Percentiles rank a stretch among this genome's conserved stretches.
Evolutionary conservation across 202 grass and related monocot species (phyloP).

Genomic region (Schoenoplectus tabernaemontani): DNA sequence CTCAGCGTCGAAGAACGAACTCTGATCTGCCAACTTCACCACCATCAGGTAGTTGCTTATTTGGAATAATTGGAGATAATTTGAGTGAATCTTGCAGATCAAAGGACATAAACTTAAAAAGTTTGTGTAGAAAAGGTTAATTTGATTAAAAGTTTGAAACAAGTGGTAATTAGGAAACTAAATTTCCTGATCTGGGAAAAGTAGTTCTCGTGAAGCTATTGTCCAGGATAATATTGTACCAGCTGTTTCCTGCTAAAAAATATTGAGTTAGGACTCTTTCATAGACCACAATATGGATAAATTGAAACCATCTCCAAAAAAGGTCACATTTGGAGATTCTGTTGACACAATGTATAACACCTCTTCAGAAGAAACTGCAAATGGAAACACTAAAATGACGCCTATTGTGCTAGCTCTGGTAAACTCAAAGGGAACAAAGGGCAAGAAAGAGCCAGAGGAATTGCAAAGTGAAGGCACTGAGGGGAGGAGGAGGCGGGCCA

Average conservation of each 20-base stretch:
- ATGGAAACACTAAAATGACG: constrained; percentile 17
- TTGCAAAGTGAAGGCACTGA: constrained; percentile 9
- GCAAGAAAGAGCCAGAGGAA: constrained; percentile 15
- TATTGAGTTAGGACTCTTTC: not conserved
- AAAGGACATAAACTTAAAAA: not conserved
- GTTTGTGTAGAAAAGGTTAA: not conserved
- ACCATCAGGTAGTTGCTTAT: constrained; percentile 9
- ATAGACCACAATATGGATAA: not conserved
- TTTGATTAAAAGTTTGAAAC: not conserved
- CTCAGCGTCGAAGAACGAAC: not conserved
- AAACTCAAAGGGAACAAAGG: not conserved
- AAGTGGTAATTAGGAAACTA: not conserved
- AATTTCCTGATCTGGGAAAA: not conserved
- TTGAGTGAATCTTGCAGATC: not conserved
- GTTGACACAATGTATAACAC: not conserved
- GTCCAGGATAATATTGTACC: not conserved
- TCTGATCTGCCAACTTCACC: constrained; percentile 17
- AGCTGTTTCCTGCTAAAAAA: not conserved
- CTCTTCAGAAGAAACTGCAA: constrained; percentile 10
- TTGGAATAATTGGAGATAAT: not conserved
- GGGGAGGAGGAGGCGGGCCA: not conserved
- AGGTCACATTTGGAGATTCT: not conserved
- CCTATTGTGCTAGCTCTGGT: constrained; percentile 16
- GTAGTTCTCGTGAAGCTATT: not conserved
- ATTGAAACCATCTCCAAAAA: not conserved